Conservation (phyloP, 2,329 filamentous ascomycete genomes). For the Aspergillus bombycis region DNA sequence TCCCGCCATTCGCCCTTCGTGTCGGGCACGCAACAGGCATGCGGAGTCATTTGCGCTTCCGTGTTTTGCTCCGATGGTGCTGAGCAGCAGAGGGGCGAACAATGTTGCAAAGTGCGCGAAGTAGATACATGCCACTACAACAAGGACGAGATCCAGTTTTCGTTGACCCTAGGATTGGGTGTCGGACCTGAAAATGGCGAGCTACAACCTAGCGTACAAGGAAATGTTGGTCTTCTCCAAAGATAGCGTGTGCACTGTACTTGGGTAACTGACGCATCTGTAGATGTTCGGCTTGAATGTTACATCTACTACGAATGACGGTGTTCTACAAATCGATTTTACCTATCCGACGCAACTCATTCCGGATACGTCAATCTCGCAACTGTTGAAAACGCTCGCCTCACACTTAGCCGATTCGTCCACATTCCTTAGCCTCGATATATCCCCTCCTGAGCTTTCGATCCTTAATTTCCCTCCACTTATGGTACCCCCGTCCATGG, state of each 20-base stretch:
- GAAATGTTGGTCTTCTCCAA: conserved; percentile 17
- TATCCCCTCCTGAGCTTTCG: conserved; percentile 22
- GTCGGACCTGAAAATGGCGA: conserved; percentile 22
- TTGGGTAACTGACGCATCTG: conserved; percentile 9
- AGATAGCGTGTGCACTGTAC: neutral
- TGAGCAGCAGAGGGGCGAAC: neutral
- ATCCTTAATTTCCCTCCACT: conserved; percentile 32
- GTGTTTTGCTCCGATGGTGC: conserved; percentile 3
- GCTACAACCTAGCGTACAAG: conserved; percentile 8
- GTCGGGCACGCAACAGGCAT: conserved; percentile 4
- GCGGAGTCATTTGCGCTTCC: conserved; percentile 20
- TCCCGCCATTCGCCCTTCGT: conserved; percentile 12
- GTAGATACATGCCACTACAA: conserved; percentile 14
- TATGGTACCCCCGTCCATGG: conserved; percentile 24
- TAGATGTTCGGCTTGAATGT: conserved; percentile 23
- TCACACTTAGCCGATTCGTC: conserved; percentile 20
- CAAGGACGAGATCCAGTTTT: conserved; percentile 26
- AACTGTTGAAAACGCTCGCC: conserved; percentile 24
- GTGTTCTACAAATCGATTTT: conserved; percentile 20
- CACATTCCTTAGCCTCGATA: conserved; percentile 6
- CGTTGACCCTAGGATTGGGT: conserved; percentile 20
- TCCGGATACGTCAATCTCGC: conserved; percentile 22
- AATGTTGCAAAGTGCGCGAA: conserved; percentile 16
- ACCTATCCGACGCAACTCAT: conserved; percentile 23
- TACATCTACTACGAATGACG: conserved; percentile 5